Evolutionary conservation across 2,329 filamentous ascomycete species (phyloP).

Genomic region (Sporothrix schenckii): DNA sequence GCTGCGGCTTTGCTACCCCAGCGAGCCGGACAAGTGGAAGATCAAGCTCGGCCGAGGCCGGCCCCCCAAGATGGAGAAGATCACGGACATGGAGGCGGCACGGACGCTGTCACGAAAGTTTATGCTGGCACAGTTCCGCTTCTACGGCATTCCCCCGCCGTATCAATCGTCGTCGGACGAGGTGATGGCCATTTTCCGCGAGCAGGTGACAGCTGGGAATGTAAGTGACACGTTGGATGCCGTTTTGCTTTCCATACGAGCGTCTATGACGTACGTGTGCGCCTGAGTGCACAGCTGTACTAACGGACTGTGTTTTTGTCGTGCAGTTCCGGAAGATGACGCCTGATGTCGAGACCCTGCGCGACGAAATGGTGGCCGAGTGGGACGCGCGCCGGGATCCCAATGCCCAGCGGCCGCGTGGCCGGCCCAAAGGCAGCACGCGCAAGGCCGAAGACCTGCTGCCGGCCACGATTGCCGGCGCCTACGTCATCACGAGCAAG

Average conservation of each 20-base stretch:
- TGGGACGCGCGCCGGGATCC: slow-evolving; percentile 36
- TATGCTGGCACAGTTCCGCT: slow-evolving; percentile 37
- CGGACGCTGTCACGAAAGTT: slow-evolving; percentile 36
- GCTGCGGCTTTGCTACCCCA: slow-evolving; percentile 37
- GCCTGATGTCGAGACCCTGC: slow-evolving; percentile 35
- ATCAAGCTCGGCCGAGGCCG: slow-evolving; percentile 38
- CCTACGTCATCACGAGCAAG: slow-evolving; percentile 39
- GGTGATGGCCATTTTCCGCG: slow-evolving; percentile 34
- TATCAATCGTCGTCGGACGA: slow-evolving; percentile 37
- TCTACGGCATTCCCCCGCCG: slow-evolving; percentile 38
- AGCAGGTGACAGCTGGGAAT: slow-evolving; percentile 34
- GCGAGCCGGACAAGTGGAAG: slow-evolving; percentile 37
- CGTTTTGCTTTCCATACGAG: too few relatives aligned
- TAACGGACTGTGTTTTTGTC: background rate
- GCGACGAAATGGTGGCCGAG: slow-evolving; percentile 36
- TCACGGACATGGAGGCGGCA: slow-evolving; percentile 35
- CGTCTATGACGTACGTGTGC: too few relatives aligned
- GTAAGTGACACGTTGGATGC: slow-evolving; percentile 26
- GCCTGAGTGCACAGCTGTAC: too few relatives aligned
- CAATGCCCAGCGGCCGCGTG: slow-evolving; percentile 34
- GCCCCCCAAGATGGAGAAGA: slow-evolving; percentile 38
- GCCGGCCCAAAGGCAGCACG: slow-evolving; percentile 37
- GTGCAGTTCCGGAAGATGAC: slow-evolving; percentile 35
- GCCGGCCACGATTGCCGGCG: slow-evolving; percentile 37
- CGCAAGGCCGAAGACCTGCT: slow-evolving; percentile 34